phyloP scores from a whole-genome alignment of 345 rosid species.

The Eutrema japonicum region DNA sequence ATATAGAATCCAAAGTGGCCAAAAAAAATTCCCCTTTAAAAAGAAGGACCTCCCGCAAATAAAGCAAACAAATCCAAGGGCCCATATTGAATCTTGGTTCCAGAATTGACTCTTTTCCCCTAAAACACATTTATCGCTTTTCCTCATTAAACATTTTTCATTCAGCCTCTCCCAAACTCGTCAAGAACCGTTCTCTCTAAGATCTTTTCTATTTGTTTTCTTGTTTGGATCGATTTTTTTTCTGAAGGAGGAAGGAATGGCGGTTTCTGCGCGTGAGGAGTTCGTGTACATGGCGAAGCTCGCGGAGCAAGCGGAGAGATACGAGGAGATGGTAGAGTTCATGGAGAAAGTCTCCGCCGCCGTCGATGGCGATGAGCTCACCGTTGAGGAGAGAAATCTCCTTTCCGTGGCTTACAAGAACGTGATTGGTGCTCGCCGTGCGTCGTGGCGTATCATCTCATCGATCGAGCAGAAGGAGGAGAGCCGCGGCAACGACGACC shows the following conservation, averaged over 20 bases:
- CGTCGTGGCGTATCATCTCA: conserved; percentile 94
- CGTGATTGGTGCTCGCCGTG: conserved; percentile 95
- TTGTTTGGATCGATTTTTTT: neutral
- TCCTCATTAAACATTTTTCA: conserved; percentile 28
- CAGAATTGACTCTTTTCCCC: conserved; percentile 41
- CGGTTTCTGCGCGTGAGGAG: conserved; percentile 74
- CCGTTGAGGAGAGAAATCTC: conserved; percentile 89
- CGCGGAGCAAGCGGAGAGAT: conserved; percentile 98
- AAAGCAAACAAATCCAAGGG: conserved; percentile 57
- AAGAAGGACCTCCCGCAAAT: conserved; percentile 32
- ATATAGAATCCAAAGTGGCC: neutral
- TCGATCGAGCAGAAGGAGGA: conserved; percentile 98
- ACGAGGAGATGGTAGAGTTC: conserved; percentile 97
- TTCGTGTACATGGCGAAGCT: conserved; percentile 96
- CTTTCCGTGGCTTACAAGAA: conserved; percentile 97
- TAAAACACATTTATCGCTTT: conserved; percentile 56
- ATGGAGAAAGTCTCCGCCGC: conserved; percentile 87
- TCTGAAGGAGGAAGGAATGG: conserved; percentile 41
- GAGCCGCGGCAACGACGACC: conserved; percentile 94
- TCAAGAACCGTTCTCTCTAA: neutral
- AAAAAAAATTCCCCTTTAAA: neutral
- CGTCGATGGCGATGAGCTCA: conserved; percentile 69
- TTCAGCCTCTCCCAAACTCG: conserved; percentile 15
- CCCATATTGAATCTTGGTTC: conserved; percentile 41
- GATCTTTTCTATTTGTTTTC: neutral